Evolutionary conservation across 2,329 filamentous ascomycete species (phyloP), one percentile per base, ranked within the genome.

Genomic region (Trichothecium sympodiale): DNA sequence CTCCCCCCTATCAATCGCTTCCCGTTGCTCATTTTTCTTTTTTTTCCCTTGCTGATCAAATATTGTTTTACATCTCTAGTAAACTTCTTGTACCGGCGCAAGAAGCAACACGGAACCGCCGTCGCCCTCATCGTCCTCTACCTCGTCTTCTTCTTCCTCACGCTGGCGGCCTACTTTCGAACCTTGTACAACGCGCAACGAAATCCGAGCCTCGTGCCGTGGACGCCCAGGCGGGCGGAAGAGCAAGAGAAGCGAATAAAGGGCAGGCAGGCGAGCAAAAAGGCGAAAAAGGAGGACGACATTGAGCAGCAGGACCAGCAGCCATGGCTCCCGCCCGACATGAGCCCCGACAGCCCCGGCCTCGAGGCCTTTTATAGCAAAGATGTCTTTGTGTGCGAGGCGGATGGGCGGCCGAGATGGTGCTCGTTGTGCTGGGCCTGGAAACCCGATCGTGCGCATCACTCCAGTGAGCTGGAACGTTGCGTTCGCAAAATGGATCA

Each of bases 401-500:
- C 68, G 10, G 83, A 91, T 47, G 91, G 91, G 0, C 68, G 80
- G n/a, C 89, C 89, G 0, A 74, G 77, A 23, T 96, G 85, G 77
- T 98, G 89, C 59, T 79, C 78, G 4, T 72, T 75, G 35, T 98
- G 89, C 54, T 74, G 74, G 38, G 84, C 81, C 44, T 94, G 83
- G 76, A 96, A 95, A 56, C 78, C 83, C 1, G 89, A 95, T 50
- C 73, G 89, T 4, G 74, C 82, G 3, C 87, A 94, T 53, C 89
- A 96, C 57, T 93, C 83, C 50, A 79, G 79, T 35, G 84, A 94
- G 52, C 64, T 91, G 10, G 76, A 76, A 34, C 71, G 86, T 30
- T 96, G 89, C 51, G 82, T 94, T 16, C 64, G 72, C 29, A 91
- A 91, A 50, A 91, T 95, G 82, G 89, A 96, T 43, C 89, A 96